Evolutionary conservation across 257 asterid genomes (phyloP), one percentile per base, ranked within the genome.

Genomic region (Przewalskia tangutica): DNA sequence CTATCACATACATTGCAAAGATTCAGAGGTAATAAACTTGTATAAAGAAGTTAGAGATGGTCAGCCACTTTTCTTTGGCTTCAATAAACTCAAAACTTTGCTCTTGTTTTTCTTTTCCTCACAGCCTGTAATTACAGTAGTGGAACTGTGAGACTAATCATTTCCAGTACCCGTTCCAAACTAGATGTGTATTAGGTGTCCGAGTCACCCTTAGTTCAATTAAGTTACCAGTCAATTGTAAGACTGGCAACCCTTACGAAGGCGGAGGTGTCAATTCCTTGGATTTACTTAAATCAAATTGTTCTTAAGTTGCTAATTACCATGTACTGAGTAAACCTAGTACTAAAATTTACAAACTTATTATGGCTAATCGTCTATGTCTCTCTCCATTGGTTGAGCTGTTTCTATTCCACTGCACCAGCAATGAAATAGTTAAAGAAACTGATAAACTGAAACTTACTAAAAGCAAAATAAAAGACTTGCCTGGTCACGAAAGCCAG

Each of bases 401-500:
- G 60, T 48, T 46, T 13, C 42, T 48, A 48, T 23, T 20, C 60
- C 12, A 48, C 10, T 46, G 11, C 40, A 46, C 11, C 40, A 70
- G 7, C 42, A 20, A 73, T 7, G 60, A 23, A 48, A 73, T 20
- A 48, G 42, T 73, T 48, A 7, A 73, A 48, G 60, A 23, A 23
- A 1, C 23, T 48, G 42, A 48, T 48, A 20, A 48, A 48, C 20
- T 23, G 42, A 48, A 73, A 48, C 42, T 48, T 48, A 34, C 60
- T 73, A 12, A 73, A 44, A 73, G 44, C 38, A 48, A 50, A 73
- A 73, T 13, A 48, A 16, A 18, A 48, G 18, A 44, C 12, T 70
- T 84, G 91, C 99, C 98, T 92, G 98, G 84, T 96, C 98, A 6
- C 97, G 92, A 75, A 96, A 96, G 79, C 99, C 98, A 76, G 93